phyloP scores from a whole-genome alignment of 495 filamentous ascomycete species.

The Baudoinia panamericana region DNA sequence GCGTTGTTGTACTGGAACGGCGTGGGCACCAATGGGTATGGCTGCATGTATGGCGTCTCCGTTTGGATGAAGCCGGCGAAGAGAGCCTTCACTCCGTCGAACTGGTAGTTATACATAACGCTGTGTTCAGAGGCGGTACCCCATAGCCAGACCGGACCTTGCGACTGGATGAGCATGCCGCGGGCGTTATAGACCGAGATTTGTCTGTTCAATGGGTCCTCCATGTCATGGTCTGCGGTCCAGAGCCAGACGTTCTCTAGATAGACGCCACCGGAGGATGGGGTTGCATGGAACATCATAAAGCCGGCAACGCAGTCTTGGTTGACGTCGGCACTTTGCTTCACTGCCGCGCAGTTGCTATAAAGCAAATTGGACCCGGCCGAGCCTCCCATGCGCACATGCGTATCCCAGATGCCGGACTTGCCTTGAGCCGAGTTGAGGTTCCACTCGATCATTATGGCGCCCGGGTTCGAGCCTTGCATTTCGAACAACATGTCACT shows the following conservation, averaged over 20 bases:
- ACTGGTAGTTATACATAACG: conserved; percentile 69
- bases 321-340: conserved; percentile 21
- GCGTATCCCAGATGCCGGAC: conserved; percentile 34
- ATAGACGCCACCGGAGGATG: conserved; percentile 24
- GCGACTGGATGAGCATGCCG: conserved; percentile 41
- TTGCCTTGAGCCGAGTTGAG: conserved; percentile 34
- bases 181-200: conserved; percentile 35
- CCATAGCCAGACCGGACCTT: conserved; percentile 44
- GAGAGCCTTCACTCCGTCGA: conserved; percentile 53
- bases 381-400: conserved; percentile 36
- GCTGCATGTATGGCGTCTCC: conserved; percentile 49
- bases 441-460: conserved; percentile 65
- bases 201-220: conserved; percentile 26
- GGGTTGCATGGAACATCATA: conserved; percentile 29
- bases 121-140: conserved; percentile 70
- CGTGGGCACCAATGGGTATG: conserved; percentile 23
- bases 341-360: conserved; percentile 28
- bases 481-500: conserved; percentile 49
- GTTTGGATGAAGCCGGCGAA: conserved; percentile 70
- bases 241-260: conserved; percentile 35
- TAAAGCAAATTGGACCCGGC: conserved; percentile 31
- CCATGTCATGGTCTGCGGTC: conserved; percentile 34
- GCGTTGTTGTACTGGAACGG: conserved; percentile 25
- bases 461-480: conserved; percentile 52
- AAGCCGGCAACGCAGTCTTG: conserved; percentile 34